phyloP scores from a whole-genome alignment of 2,329 filamentous ascomycete species.

The Stagonosporopsis rhizophila region DNA sequence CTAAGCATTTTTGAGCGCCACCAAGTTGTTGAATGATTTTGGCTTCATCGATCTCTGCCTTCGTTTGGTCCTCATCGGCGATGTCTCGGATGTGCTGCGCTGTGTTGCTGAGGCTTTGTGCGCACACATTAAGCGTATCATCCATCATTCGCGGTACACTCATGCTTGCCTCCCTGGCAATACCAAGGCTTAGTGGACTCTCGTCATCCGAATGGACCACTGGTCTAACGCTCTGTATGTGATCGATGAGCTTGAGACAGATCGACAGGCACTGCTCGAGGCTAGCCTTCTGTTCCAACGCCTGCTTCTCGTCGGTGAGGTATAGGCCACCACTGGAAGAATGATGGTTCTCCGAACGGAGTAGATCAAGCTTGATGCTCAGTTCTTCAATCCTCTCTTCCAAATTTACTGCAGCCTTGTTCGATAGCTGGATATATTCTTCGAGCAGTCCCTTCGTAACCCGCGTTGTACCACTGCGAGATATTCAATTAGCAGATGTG shows the following conservation, averaged over 20 bases:
- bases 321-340: not conserved
- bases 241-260: slow-evolving; percentile 1
- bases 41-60: not conserved
- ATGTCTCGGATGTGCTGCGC: not conserved
- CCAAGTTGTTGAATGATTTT: not conserved
- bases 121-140: not conserved
- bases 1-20: not conserved
- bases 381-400: not conserved
- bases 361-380: not conserved
- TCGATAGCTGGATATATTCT: not conserved
- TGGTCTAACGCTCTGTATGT: not conserved
- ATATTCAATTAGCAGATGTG: not conserved
- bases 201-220: not conserved
- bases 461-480: not conserved
- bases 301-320: not conserved
- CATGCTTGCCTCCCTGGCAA: not conserved
- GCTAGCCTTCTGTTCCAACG: not conserved
- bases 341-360: not conserved
- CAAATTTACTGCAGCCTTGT: not conserved
- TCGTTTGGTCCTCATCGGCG: not conserved
- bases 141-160: not conserved
- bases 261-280: slow-evolving; percentile 2
- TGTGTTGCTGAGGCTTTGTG: not conserved
- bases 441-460: not conserved
- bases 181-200: not conserved